A percentile compares a stretch with the other conserved stretches of the same genome.
phyloP scores from a whole-genome alignment of 805 yeast genomes.

The Lachancea sp. region DNA sequence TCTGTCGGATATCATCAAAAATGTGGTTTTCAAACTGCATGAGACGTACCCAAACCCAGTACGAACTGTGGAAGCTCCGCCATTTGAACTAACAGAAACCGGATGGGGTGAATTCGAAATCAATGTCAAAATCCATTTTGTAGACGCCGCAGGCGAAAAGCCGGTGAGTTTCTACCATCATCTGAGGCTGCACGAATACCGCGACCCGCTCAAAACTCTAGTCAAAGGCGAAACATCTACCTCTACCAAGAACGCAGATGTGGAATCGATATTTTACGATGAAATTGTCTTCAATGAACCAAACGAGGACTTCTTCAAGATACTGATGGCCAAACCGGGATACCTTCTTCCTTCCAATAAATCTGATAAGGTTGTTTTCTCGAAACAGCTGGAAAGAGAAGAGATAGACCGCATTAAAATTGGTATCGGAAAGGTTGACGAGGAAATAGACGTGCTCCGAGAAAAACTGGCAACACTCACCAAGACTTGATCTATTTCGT shows the following conservation, averaged over 20 bases:
- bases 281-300: slow-evolving; percentile 95
- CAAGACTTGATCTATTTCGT: neutral
- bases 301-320: slow-evolving; percentile 78
- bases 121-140: slow-evolving; percentile 77
- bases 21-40: slow-evolving; percentile 90
- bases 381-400: slow-evolving; percentile 54
- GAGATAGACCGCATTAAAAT: slow-evolving; percentile 52
- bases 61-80: slow-evolving; percentile 83
- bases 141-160: slow-evolving; percentile 83
- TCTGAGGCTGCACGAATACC: slow-evolving; percentile 84
- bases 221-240: slow-evolving; percentile 11
- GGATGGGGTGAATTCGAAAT: slow-evolving; percentile 99
- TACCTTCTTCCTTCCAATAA: slow-evolving; percentile 42
- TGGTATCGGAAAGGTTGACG: slow-evolving; percentile 40
- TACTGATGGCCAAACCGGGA: slow-evolving; percentile 62
- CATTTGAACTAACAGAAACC: slow-evolving; percentile 91
- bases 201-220: slow-evolving; percentile 23
- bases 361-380: slow-evolving; percentile 34
- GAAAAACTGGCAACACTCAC: slow-evolving; percentile 26
- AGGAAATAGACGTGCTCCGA: slow-evolving; percentile 39
- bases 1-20: slow-evolving; percentile 70
- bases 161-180: slow-evolving; percentile 82
- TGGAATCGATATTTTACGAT: slow-evolving; percentile 66
- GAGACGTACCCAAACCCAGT: slow-evolving; percentile 87
- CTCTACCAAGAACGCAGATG: slow-evolving; percentile 34